phyloP scores from a whole-genome alignment of 345 rosid genomes.

The Firmiana major region DNA sequence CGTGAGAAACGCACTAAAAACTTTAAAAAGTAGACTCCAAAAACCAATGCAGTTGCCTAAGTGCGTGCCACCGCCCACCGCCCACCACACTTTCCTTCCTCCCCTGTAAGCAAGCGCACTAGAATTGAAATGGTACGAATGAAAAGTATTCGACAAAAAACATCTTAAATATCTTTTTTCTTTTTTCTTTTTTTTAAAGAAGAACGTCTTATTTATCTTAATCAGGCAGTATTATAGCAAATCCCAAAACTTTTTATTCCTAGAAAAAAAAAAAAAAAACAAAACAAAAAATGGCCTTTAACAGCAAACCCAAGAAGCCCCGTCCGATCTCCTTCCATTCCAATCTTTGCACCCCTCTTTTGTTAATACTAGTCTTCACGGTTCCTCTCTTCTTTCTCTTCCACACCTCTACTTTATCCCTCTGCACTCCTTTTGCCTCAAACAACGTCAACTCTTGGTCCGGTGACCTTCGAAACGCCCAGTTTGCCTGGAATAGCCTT shows the following conservation, averaged over 20 bases:
- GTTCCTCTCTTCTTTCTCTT: constrained; percentile 80
- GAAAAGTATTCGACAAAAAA: background rate
- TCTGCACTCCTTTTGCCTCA: constrained; percentile 27
- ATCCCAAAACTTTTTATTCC: background rate
- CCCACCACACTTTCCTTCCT: background rate
- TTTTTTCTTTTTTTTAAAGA: too few relatives aligned
- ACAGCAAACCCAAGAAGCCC: constrained; percentile 53
- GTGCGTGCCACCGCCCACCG: background rate
- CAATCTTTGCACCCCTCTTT: constrained; percentile 54
- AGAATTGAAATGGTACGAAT: background rate
- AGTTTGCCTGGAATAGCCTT: constrained; percentile 78
- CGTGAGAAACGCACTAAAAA: constrained; percentile 16
- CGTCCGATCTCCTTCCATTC: constrained; percentile 18
- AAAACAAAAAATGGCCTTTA: constrained; percentile 43
- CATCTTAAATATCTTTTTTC: background rate
- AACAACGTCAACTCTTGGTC: constrained; percentile 40
- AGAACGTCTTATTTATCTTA: too few relatives aligned
- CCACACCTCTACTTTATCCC: constrained; percentile 39
- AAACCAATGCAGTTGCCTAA: background rate
- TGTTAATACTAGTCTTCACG: constrained; percentile 80
- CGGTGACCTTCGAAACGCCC: constrained; percentile 61
- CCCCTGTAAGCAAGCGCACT: too few relatives aligned
- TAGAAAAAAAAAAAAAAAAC: too few relatives aligned
- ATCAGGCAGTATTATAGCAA: background rate
- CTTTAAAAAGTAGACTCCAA: background rate